Evolutionary conservation across 257 asterid genomes (phyloP).

Genomic region (Solanum gracilifrons): DNA sequence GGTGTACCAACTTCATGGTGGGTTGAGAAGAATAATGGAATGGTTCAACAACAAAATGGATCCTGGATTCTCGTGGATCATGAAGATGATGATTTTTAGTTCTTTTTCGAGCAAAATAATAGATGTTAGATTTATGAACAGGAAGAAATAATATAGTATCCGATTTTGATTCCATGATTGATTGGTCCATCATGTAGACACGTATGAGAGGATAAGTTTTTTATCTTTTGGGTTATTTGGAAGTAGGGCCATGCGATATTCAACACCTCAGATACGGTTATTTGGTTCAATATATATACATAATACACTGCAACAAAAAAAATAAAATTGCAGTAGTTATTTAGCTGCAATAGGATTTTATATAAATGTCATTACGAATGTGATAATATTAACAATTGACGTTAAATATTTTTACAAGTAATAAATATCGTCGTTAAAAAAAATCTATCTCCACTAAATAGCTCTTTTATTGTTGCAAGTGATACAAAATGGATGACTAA

Average conservation of each 20-base stretch:
- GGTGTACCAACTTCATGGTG: slow-evolving; percentile 30
- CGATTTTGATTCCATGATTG: not conserved
- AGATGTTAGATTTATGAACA: not conserved
- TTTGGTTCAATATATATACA: not conserved
- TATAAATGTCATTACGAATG: too few relatives aligned
- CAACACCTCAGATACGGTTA: not conserved
- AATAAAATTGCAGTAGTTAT: not conserved
- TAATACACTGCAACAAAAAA: not conserved
- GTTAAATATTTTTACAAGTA: too few relatives aligned
- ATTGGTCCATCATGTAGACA: not conserved
- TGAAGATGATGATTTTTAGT: slow-evolving; percentile 11
- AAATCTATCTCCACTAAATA: not conserved
- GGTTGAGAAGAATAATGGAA: slow-evolving; percentile 29
- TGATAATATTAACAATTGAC: too few relatives aligned
- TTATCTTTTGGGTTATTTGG: not conserved
- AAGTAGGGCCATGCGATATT: not conserved
- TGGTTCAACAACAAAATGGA: slow-evolving; percentile 27
- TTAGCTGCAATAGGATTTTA: too few relatives aligned
- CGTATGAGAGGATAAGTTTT: not conserved
- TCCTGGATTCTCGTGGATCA: slow-evolving; percentile 22
- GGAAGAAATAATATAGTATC: not conserved
- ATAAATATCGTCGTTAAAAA: too few relatives aligned
- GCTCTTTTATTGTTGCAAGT: not conserved
- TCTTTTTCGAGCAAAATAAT: not conserved
- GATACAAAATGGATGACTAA: not conserved